A percentile compares a stretch with the other conserved stretches of the same genome.
Conservation (phyloP, 192 early-diverging fungal genomes). For the Coemansia sp. region DNA sequence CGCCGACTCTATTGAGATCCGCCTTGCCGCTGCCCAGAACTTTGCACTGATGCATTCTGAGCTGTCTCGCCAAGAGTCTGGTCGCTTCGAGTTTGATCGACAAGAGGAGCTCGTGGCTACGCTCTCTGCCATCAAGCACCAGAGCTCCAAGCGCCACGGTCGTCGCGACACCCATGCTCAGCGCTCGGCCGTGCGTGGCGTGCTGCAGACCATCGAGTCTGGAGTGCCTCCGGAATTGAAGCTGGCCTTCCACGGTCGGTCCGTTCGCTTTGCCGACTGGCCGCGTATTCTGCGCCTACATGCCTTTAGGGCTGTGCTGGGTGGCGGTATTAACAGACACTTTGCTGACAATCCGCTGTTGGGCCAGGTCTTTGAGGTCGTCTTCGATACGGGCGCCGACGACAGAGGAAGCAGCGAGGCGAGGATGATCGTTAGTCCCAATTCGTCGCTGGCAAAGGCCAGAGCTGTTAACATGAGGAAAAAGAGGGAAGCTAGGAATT, state of each 20-base stretch:
- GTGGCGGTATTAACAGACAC: slow-evolving; percentile 45
- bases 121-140: slow-evolving; percentile 56
- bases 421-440: slow-evolving; percentile 27
- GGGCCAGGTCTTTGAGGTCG: slow-evolving; percentile 52
- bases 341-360: slow-evolving; percentile 51
- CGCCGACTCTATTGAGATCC: slow-evolving; percentile 58
- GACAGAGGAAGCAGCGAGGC: slow-evolving; percentile 1
- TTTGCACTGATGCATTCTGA: slow-evolving; percentile 70
- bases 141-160: slow-evolving; percentile 57
- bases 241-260: slow-evolving; percentile 52
- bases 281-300: slow-evolving; percentile 41
- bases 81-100: slow-evolving; percentile 54
- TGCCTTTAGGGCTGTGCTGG: slow-evolving; percentile 28
- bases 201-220: slow-evolving; percentile 61
- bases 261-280: slow-evolving; percentile 61
- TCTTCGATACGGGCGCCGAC: slow-evolving; percentile 11
- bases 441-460: slow-evolving; percentile 36
- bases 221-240: slow-evolving; percentile 55
- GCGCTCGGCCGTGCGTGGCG: slow-evolving; percentile 64
- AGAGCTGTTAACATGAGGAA: slow-evolving; percentile 20
- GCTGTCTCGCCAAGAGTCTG: slow-evolving; percentile 11
- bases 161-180: slow-evolving; percentile 60
- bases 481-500: slow-evolving; percentile 5
- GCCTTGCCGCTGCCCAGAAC: slow-evolving; percentile 70
- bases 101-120: slow-evolving; percentile 60